Base-by-base conservation (phyloP, 1,284 basidiomycete species). In the Psilocybe mexicana region DNA sequence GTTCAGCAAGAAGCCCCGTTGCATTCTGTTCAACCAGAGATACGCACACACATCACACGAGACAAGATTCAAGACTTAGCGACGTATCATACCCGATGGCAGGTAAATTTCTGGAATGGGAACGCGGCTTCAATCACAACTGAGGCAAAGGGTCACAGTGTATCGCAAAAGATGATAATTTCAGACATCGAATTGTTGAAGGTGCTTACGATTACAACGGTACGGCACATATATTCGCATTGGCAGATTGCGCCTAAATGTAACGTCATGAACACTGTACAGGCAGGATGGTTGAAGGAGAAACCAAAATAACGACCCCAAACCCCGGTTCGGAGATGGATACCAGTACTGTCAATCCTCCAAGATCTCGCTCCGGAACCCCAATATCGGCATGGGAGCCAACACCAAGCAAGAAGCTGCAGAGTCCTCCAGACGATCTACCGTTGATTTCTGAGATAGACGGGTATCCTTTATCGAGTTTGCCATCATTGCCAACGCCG, bases 401-500 rank as follows among this genome's bases (percentile, higher is more conserved):
- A 23, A 60, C 64, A 25, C 57, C 62, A 3, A 46, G 23, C 28
- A 38, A 28, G 24, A 44, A 42, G 51, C 44, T 6, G 48, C 43
- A 38, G 35, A 46, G 18, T 12, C 18, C 42, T 6, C 4, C 30
- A 33, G 30, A 40, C 3, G 38, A 25, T 28, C 44, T 24, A 14
- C 10, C 24, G 44, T 28, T 8, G 24, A 8, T 12, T 24, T 26
- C n/a, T n/a, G 49, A 52, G 33, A 65, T 65, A 10, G 1, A 35
- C 18, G 30, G 18, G 10, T 42, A n/a, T n/a, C 11, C 51, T 8
- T 36, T 35, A 10, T 40, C 65, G 66, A 62, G 57, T 30, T 24
- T 60, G 53, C 59, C 59, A 11, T 59, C 70, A 42, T 60, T 54
- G 3, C 75, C 76, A 14, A 75, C 75, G 12, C 75, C 76, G 33